Evolutionary conservation across 495 filamentous ascomycete genomes (phyloP).

Genomic region (Xylaria curta): DNA sequence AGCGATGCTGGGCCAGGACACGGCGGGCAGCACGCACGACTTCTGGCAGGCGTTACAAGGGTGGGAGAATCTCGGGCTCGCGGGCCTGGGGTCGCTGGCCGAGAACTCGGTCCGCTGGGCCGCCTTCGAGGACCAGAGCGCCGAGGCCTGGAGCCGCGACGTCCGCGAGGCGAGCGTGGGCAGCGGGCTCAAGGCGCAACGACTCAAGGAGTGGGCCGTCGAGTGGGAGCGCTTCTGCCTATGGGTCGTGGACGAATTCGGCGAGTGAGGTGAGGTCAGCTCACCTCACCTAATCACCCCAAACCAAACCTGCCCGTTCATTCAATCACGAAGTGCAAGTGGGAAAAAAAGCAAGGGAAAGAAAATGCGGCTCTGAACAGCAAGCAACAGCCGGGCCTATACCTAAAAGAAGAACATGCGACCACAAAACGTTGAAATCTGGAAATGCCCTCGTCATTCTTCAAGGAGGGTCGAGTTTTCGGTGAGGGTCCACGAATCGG

Average conservation of each 20-base stretch:
- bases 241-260: conserved; percentile 86
- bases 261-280: conserved; percentile 49
- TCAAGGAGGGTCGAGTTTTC: conserved; percentile 10
- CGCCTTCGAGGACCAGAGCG: conserved; percentile 77
- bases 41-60: conserved; percentile 92
- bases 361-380: background rate
- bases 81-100: conserved; percentile 80
- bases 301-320: background rate
- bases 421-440: background rate
- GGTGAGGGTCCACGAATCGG: conserved; percentile 19
- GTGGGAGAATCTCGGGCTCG: conserved; percentile 83
- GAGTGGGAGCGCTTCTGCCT: conserved; percentile 91
- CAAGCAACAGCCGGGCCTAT: background rate
- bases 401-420: background rate
- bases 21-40: conserved; percentile 80
- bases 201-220: conserved; percentile 76
- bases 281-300: background rate
- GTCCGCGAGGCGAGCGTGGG: conserved; percentile 77
- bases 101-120: conserved; percentile 94
- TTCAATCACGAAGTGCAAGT: background rate
- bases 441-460: background rate
- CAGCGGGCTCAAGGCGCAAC: conserved; percentile 70
- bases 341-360: background rate
- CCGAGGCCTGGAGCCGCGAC: conserved; percentile 71
- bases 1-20: conserved; percentile 77